Evolutionary conservation across 83 land plant genomes (phyloP), one percentile per base, ranked within the genome.

Genomic region (Picea engelmannii): DNA sequence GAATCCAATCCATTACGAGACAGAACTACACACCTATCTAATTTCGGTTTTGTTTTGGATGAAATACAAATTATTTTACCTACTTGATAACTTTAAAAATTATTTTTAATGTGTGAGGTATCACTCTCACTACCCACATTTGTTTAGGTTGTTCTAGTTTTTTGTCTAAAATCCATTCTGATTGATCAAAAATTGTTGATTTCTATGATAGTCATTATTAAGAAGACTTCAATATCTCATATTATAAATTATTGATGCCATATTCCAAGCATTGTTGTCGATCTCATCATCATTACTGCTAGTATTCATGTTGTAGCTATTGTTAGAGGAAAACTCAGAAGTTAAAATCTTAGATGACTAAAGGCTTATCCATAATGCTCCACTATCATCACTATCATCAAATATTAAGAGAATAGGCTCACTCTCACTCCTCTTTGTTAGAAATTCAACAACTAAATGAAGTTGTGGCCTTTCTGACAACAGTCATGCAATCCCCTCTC

Each of bases 381-480:
- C 62, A 85, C 87, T 87, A 31, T 64, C 23, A 20, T 84, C 86
- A 65, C 86, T 83, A n/a, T 81, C 83, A 10, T 60, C 6, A 35
- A 80, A 88, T 18, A 79, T 79, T 15, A 83, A 88, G 44, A 67
- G 67, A 84, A 86, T 66, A 35, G 77, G 81, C 11, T 91, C 93
- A 70, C 75, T 75, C 38, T 88, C 88, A 20, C 78, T 87, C 81
- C 84, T 85, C 78, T 93, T 90, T 20, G 80, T 47, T 58, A 90
- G 93, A 70, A 93, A 93, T 40, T 91, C 90, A 1, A 90, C 96
- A 35, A 91, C 79, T 35, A 89, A 38, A 70, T 86, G 82, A n/a
- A 93, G 47, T 13, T 89, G 81, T 38, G 93, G 92, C 74, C 96
- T 86, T 73, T 83, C 86, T 84, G 88, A 85, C 8, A 49, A 52